phyloP scores from a whole-genome alignment of 2,329 filamentous ascomycete genomes.

The Paraconiothyrium sp. region DNA sequence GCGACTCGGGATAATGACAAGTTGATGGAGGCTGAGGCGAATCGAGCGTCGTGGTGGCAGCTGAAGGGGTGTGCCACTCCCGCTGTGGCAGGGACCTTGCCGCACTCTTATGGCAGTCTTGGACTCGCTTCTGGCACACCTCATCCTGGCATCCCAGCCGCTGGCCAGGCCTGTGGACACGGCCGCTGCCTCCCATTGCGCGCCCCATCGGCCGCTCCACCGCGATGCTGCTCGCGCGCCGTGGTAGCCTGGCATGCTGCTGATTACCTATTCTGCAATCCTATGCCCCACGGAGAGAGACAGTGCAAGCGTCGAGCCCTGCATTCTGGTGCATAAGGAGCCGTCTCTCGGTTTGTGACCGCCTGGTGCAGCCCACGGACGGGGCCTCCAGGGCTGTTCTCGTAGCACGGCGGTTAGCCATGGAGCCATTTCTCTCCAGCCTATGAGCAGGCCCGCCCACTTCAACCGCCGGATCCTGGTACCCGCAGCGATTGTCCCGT shows the following conservation, averaged over 20 bases:
- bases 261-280: not conserved
- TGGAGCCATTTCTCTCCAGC: slow-evolving; percentile 27
- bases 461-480: slow-evolving; percentile 16
- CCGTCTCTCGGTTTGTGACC: slow-evolving; percentile 26
- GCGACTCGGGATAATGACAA: slow-evolving; percentile 5
- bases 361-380: slow-evolving; percentile 33
- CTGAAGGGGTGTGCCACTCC: slow-evolving; percentile 10
- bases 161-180: slow-evolving; percentile 34
- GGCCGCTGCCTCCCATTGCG: slow-evolving; percentile 25
- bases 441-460: slow-evolving; percentile 34
- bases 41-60: slow-evolving; percentile 3
- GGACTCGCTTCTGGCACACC: slow-evolving; percentile 35
- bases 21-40: not conserved
- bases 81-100: slow-evolving; percentile 11
- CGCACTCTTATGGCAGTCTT: slow-evolving; percentile 24
- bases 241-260: not conserved
- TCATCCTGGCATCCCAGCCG: slow-evolving; percentile 32
- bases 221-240: not conserved
- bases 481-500: slow-evolving; percentile 33
- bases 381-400: slow-evolving; percentile 24
- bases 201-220: slow-evolving; percentile 11
- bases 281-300: not conserved
- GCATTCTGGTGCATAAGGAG: slow-evolving; percentile 16
- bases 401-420: slow-evolving; percentile 33
- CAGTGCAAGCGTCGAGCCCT: slow-evolving; percentile 1